A percentile compares a stretch with the other conserved stretches of the same genome.
phyloP scores from a whole-genome alignment of 768 basidiomycete species.

The Tricholoma saponaceum region DNA sequence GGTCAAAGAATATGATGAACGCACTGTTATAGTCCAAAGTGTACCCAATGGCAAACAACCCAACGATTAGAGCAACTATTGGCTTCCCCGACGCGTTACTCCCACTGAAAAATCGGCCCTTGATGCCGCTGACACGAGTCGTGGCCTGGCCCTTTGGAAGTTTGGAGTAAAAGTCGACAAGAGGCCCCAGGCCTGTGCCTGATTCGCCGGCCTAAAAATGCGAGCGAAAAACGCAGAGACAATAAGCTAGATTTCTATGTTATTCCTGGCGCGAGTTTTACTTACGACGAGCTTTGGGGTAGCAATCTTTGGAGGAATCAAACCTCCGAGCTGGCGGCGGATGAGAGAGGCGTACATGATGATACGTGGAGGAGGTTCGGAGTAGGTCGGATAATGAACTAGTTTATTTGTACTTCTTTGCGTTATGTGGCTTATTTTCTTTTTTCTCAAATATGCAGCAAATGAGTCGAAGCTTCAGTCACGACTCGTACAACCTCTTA shows the following conservation, averaged over 20 bases:
- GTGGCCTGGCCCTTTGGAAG: constrained; percentile 86
- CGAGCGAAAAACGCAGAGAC: constrained; percentile 5
- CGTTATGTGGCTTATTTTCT: constrained; percentile 9
- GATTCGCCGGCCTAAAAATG: constrained; percentile 68
- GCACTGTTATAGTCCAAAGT: constrained; percentile 87
- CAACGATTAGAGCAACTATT: constrained; percentile 56
- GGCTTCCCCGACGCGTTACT: constrained; percentile 80
- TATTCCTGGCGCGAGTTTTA: constrained; percentile 1
- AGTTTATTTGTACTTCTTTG: constrained; percentile 9
- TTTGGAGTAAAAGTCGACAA: constrained; percentile 96
- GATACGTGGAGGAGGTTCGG: constrained; percentile 17
- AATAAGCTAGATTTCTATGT: not conserved
- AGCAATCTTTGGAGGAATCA: constrained; percentile 95
- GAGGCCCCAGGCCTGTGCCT: constrained; percentile 73
- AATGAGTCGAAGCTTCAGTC: too few relatives aligned
- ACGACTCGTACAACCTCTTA: too few relatives aligned
- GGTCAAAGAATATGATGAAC: constrained; percentile 29
- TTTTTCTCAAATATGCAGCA: too few relatives aligned
- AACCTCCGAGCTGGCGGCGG: constrained; percentile 78
- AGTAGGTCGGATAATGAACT: constrained; percentile 16
- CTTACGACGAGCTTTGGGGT: constrained; percentile 85
- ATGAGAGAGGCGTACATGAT: constrained; percentile 81
- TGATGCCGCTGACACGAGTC: constrained; percentile 59
- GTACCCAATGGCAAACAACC: constrained; percentile 75
- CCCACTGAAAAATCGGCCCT: constrained; percentile 80